Percentiles rank a stretch among this genome's conserved stretches.
phyloP scores from a whole-genome alignment of 140 eudicot genomes.

The Ambrosia hybrid region DNA sequence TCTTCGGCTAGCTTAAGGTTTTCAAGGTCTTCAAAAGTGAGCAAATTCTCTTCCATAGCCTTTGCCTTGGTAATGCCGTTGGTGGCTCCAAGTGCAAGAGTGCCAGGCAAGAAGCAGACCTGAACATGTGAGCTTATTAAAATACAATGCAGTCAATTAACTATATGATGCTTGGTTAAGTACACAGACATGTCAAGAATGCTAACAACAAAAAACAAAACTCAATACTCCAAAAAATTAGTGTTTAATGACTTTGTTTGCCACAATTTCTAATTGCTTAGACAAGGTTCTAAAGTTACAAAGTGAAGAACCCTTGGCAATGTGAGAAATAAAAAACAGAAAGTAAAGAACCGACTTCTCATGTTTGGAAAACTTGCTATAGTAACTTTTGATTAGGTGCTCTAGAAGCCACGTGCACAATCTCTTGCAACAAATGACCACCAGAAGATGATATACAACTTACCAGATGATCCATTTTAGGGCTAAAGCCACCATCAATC shows the following conservation, averaged over 20 bases:
- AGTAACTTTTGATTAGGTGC: no score
- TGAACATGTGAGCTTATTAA: conserved; percentile 24
- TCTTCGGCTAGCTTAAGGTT: conserved; percentile 95
- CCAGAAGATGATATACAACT: conserved; percentile 24
- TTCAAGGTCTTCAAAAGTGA: conserved; percentile 76
- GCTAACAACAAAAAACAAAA: background rate
- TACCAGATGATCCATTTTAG: conserved; percentile 91
- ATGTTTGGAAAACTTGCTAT: background rate
- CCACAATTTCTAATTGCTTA: background rate
- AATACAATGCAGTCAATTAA: background rate
- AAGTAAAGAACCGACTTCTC: background rate
- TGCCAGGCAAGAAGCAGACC: conserved; percentile 95
- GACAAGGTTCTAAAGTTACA: conserved; percentile 3
- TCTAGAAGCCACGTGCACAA: background rate
- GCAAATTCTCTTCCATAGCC: conserved; percentile 67
- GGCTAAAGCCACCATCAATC: conserved; percentile 65
- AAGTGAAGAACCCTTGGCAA: background rate
- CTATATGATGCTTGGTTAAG: conserved; percentile 4
- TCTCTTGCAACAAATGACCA: background rate
- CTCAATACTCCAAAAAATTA: background rate
- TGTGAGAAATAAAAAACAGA: background rate
- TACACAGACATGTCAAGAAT: conserved; percentile 13
- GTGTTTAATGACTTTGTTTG: background rate
- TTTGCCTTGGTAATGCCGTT: conserved; percentile 67
- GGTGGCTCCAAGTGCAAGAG: conserved; percentile 98